Evolutionary conservation across 192 early-diverging fungal genomes (phyloP).

Genomic region (Entophlyctis luteolus): DNA sequence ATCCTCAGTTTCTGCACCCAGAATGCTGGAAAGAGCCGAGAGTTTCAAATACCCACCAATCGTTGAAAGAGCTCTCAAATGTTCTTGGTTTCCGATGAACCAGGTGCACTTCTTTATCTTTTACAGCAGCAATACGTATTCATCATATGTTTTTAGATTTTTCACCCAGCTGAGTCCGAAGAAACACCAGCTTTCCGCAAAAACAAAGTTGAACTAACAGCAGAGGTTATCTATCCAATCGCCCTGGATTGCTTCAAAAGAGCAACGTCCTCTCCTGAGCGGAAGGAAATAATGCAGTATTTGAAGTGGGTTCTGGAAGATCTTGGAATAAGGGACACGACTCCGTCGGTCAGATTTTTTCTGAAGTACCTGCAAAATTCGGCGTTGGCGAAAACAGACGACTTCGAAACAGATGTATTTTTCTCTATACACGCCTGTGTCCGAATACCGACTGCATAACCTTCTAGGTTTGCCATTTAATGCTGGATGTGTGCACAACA

Average conservation of each 20-base stretch:
- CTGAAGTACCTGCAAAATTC: conserved; percentile 21
- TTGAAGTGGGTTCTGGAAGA: conserved; percentile 38
- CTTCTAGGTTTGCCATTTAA: conserved; percentile 11
- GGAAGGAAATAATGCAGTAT: conserved; percentile 31
- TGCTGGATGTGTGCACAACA: conserved; percentile 31
- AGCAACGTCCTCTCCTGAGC: background rate
- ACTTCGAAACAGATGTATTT: conserved; percentile 11
- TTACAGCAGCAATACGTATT: background rate
- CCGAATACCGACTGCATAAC: no score
- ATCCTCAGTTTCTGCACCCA: conserved; percentile 21
- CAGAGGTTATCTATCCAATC: conserved; percentile 19
- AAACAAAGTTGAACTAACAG: conserved; percentile 11
- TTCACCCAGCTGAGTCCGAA: conserved; percentile 1
- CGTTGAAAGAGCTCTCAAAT: conserved; percentile 38
- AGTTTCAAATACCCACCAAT: conserved; percentile 29
- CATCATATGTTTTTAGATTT: background rate
- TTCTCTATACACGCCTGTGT: background rate
- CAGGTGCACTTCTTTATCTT: conserved; percentile 21
- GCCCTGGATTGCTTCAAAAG: conserved; percentile 1
- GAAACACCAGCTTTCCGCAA: background rate
- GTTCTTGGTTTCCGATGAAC: conserved; percentile 41
- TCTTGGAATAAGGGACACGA: conserved; percentile 31
- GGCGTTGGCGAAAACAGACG: background rate
- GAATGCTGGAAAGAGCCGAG: conserved; percentile 1
- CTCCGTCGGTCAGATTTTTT: conserved; percentile 4